These are phyloP conservation scores for Vishniacozyma victoriae DNA, from an alignment of 768 basidiomycete species.

Conservation along the genomic window DNA sequence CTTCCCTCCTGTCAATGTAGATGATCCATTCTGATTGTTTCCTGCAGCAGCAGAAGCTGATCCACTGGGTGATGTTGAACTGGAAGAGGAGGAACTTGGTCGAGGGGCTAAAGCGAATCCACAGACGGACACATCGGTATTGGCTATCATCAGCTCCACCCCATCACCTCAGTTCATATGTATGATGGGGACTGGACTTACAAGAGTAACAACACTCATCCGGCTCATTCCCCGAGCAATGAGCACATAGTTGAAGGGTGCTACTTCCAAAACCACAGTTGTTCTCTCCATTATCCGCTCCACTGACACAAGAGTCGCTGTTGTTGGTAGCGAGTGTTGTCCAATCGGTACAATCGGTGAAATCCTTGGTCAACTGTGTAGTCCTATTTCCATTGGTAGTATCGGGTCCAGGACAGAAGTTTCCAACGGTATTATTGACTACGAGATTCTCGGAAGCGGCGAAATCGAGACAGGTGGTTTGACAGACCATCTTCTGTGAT, in stretches of 20 bases:
- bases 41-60: conserved; percentile 5
- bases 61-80: neutral
- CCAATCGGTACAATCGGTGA: conserved; percentile 42
- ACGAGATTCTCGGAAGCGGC: conserved; percentile 30
- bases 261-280: conserved; percentile 38
- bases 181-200: conserved; percentile 3
- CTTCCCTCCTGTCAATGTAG: conserved; percentile 24
- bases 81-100: conserved; percentile 1
- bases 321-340: conserved; percentile 38
- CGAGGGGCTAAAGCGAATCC: conserved; percentile 28
- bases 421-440: conserved; percentile 17
- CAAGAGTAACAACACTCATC: conserved; percentile 39
- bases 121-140: conserved; percentile 37
- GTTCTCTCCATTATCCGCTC: conserved; percentile 28
- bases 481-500: conserved; percentile 45
- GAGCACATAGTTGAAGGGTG: conserved; percentile 29
- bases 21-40: conserved; percentile 5
- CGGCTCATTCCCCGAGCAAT: conserved; percentile 28
- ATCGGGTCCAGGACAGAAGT: conserved; percentile 43
- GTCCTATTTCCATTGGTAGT: conserved; percentile 28
- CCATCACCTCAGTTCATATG: neutral
- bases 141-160: conserved; percentile 11
- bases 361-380: conserved; percentile 38
- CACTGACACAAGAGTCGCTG: conserved; percentile 32
- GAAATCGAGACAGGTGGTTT: conserved; percentile 41